Base-by-base conservation (phyloP, 176 grass and related monocot species). In the Miscanthus lutarioriparius region DNA sequence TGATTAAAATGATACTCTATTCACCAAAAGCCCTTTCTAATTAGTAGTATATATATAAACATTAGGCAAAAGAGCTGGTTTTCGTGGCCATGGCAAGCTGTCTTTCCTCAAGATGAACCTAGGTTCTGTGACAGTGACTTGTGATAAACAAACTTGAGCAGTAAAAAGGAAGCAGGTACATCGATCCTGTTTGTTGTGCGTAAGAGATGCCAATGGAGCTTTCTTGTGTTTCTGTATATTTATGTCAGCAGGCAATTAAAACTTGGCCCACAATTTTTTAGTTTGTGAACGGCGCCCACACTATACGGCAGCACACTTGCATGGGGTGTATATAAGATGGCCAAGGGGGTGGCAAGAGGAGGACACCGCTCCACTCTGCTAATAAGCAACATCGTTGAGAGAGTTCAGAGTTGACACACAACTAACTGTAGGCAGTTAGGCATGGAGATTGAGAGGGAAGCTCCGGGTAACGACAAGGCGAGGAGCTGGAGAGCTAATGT, bases 391-490 rank as follows among this genome's bases (percentile, higher is more conserved):
- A 10, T 45, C 83, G 58, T 58, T 69, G 56, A 11, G 56, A 61
- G n/a, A 25, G 56, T 25, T 25, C 56, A 61, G n/a, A 61, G n/a
- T 58, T n/a, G 7, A 58, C 20, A 58, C 20, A n/a, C 20, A 58
- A 58, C 53, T 58, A 58, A 58, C 59, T 63, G 10, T 27, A 63
- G 59, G 59, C 8, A 56, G 8, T 6, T 15, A 2, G 27, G 9
- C 63, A 90, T 90, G 88, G 88, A 90, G 84, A 90, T 90, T 28
- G 78, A 86, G 67, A 86, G 88, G 35, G 79, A 73, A 33, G 10
- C 36, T 39, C 32, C 20, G 6, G 58, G 66, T 38, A 37, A 19
- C 45, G 67, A 90, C 10, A 66, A 64, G 35, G 78, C 25, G 20
- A 88, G 59, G 45, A 84, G 76, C 82, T 68, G 87, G 82, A 53